These are phyloP conservation scores for Fusarium dlaminii DNA, from an alignment of 2,329 filamentous ascomycete genomes.

Conservation along the genomic window DNA sequence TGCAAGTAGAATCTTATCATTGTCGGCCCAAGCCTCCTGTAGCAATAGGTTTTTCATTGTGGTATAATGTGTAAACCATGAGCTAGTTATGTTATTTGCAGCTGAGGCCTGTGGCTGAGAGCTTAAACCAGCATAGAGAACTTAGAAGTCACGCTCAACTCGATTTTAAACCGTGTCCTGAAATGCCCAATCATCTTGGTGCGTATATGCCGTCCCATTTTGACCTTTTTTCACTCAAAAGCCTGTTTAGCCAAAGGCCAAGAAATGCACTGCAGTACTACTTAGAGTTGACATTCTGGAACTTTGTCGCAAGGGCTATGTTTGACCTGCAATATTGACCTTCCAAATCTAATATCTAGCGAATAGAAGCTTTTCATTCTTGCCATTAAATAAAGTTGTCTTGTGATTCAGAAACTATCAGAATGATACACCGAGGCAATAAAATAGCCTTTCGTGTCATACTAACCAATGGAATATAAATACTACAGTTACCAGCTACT, in stretches of 20 bases:
- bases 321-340: accelerated
- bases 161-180: accelerated
- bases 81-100: background rate
- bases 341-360: accelerated
- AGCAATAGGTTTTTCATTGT: background rate
- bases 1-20: background rate
- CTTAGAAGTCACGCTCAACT: background rate
- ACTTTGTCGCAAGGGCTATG: too few relatives aligned
- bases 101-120: background rate
- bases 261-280: background rate
- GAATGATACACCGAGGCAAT: accelerated
- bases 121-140: background rate
- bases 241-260: background rate
- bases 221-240: background rate
- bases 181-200: accelerated
- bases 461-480: background rate
- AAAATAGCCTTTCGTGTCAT: accelerated
- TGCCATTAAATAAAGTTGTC: accelerated
- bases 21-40: background rate
- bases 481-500: accelerated
- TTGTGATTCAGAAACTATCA: accelerated
- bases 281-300: background rate
- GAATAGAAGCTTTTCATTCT: accelerated
- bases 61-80: background rate
- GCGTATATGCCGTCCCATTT: accelerated